phyloP scores from a whole-genome alignment of 129 eudicot species.

The Flaveria robusta region DNA sequence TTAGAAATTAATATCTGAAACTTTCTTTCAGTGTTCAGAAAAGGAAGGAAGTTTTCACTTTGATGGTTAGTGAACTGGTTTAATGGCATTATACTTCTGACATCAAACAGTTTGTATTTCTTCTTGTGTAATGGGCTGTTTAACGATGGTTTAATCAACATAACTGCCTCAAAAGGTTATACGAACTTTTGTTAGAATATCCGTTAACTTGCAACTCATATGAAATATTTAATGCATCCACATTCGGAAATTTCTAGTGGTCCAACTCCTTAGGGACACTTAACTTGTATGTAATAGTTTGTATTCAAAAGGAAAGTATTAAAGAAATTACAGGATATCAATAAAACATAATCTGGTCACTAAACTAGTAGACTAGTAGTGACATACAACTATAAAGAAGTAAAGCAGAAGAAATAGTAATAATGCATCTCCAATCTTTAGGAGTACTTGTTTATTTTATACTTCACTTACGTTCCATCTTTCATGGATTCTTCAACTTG shows the following conservation, averaged over 20 bases:
- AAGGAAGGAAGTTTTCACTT: not conserved
- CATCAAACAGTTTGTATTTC: not conserved
- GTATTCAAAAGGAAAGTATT: not conserved
- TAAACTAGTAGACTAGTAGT: not conserved
- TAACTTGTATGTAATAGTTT: not conserved
- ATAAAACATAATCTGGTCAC: conserved; percentile 8
- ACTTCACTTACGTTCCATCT: conserved; percentile 8
- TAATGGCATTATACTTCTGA: conserved; percentile 1
- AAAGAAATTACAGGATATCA: not conserved
- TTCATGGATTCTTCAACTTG: conserved; percentile 43
- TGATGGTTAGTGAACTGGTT: not conserved
- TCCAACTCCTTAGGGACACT: conserved; percentile 8
- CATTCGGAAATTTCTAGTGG: not conserved
- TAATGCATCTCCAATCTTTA: not conserved
- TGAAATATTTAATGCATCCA: conserved; percentile 14
- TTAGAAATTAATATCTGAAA: not conserved
- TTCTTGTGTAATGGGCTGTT: conserved; percentile 15
- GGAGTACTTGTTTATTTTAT: too few species aligned
- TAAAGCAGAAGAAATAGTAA: not conserved
- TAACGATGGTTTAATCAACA: not conserved
- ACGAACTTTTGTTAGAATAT: not conserved
- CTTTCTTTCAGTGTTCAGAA: not conserved
- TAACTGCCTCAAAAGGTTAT: conserved; percentile 6
- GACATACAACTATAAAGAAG: not conserved
- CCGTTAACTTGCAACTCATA: conserved; percentile 3